phyloP scores from a whole-genome alignment of 148 eudicot species.

The Diospyros kaki region DNA sequence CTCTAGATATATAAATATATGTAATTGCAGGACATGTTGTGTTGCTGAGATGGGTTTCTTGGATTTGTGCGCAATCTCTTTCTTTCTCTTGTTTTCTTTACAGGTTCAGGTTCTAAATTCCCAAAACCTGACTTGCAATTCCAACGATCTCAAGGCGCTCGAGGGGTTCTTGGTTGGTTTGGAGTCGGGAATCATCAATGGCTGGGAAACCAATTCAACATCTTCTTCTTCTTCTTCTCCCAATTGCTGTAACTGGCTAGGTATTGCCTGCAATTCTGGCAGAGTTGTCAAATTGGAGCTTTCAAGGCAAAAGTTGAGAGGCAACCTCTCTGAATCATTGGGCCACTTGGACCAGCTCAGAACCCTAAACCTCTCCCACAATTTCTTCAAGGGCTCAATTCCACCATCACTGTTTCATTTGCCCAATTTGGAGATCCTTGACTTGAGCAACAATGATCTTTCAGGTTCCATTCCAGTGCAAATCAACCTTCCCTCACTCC shows the following conservation, averaged over 20 bases:
- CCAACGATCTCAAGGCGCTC: conserved; percentile 16
- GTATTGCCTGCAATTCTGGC: conserved; percentile 19
- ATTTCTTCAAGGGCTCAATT: conserved; percentile 18
- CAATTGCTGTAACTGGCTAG: conserved; percentile 30
- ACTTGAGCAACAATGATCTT: conserved; percentile 23
- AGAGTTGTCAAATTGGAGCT: conserved; percentile 28
- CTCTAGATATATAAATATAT: not conserved
- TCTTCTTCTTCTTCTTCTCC: conserved; percentile 11
- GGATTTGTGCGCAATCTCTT: not conserved
- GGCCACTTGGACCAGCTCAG: conserved; percentile 15
- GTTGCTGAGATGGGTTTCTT: conserved; percentile 10
- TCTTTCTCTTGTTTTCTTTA: conserved; percentile 4
- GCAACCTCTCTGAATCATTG: conserved; percentile 17
- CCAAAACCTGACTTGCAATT: conserved; percentile 20
- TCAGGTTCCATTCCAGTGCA: conserved; percentile 6
- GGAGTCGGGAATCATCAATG: conserved; percentile 12
- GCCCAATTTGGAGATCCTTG: conserved; percentile 16
- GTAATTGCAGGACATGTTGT: not conserved
- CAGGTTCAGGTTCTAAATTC: conserved; percentile 10
- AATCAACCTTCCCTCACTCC: conserved; percentile 20
- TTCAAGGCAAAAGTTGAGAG: conserved; percentile 9
- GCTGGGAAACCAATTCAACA: conserved; percentile 16
- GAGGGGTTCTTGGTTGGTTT: conserved; percentile 14
- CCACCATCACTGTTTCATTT: conserved; percentile 17
- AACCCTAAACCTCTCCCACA: conserved; percentile 27